Evolutionary conservation across 495 filamentous ascomycete species (phyloP), one percentile per base, ranked within the genome.

Genomic region (Bacidia rubella): DNA sequence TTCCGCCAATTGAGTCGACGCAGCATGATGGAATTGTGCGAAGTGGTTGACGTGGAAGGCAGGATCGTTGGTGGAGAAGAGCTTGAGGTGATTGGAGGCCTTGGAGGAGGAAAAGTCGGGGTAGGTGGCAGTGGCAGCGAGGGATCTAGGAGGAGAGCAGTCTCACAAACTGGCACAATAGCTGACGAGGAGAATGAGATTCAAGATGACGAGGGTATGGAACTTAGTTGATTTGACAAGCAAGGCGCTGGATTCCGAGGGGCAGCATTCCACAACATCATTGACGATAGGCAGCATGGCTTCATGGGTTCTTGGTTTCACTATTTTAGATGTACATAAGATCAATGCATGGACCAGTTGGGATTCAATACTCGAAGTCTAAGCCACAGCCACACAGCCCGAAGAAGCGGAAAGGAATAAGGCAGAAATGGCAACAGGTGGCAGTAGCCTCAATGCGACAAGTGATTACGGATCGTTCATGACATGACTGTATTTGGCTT

Each of bases 11-110:
- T 98, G 41, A 84, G 80, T 49, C 80, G 85, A 42, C 66, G 74
- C 32, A 86, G 85, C 48, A 70, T 96, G 38, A 81, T 95, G 45
- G 88, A 94, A 60, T 73, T 98, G n/a, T 92, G 85, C 51, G 86
- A 92, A 62, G 87, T 93, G 58, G 83, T 93, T 23, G 93, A 97
- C 63, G 81, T 79, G 54, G 92, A 97, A 55, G 88, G 88, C 35
- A 74, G 92, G 11, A 85, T 97, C 17, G 72, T 96, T 21, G 82
- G 81, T 24, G 90, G 92, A 17, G 75, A 80, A 42, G 89, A 95
- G 61, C 69, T 95, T 3, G 89, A 96, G 62, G 79, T 84, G 50
- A 81, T 86, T 5, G 82, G 82, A 27, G 77, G 78, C 21, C 72
- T 86, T 24, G 80, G 77, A 44, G 78, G 78, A 19, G 73, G 74